These are phyloP conservation scores for Phytophthora hybrid DNA, from an alignment of 352 stramenopile species.

Conservation along the genomic window DNA sequence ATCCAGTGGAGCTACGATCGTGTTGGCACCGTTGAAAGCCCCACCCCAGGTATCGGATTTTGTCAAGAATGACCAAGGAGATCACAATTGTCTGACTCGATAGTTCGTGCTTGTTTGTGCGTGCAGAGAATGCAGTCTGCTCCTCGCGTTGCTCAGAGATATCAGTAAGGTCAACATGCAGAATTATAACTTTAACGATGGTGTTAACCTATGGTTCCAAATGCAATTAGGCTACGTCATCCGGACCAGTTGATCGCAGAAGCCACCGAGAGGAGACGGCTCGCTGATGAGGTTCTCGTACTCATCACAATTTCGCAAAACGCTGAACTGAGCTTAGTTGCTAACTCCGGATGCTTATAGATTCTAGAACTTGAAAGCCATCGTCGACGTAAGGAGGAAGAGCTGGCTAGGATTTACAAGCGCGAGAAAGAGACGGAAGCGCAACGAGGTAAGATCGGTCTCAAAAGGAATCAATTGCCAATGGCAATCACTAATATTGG, in stretches of 20 bases:
- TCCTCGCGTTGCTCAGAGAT: constrained; percentile 34
- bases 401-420: constrained; percentile 27
- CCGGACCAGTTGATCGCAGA: constrained; percentile 42
- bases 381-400: constrained; percentile 25
- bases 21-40: constrained; percentile 22
- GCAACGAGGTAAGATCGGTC: constrained; percentile 15
- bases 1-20: neutral
- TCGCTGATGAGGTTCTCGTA: constrained; percentile 36
- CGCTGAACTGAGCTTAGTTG: neutral
- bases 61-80: neutral
- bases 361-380: constrained; percentile 25
- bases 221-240: constrained; percentile 32
- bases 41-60: constrained; percentile 12
- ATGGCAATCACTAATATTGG: neutral
- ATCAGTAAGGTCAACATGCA: constrained; percentile 19
- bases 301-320: neutral
- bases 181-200: neutral
- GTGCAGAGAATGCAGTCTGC: constrained; percentile 11
- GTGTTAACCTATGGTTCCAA: neutral
- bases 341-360: constrained; percentile 10
- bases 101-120: neutral
- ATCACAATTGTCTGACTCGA: neutral
- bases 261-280: constrained; percentile 33
- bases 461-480: neutral
- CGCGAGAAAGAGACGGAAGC: constrained; percentile 20